Conservation (phyloP, 2,329 filamentous ascomycete genomes). For the Xylariomycetidae sp. region DNA sequence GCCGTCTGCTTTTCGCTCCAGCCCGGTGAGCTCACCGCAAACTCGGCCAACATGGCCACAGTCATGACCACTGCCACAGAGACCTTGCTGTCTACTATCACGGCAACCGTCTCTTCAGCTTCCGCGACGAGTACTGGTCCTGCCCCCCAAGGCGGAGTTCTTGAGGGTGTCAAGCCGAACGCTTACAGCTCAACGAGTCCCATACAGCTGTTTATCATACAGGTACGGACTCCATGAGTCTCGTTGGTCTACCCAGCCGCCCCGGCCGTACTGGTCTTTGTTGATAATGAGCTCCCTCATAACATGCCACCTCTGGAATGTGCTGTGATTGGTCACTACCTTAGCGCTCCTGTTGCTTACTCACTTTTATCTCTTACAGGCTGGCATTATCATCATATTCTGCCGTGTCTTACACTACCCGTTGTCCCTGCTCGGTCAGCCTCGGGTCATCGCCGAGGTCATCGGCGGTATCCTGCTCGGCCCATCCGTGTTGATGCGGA, state of each 20-base stretch:
- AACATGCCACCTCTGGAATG: not conserved
- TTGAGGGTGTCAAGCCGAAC: conserved; percentile 67
- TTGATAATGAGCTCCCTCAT: not conserved
- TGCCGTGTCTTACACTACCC: conserved; percentile 69
- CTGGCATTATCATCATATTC: conserved; percentile 67
- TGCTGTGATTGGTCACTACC: not conserved
- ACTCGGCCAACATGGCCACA: too few species aligned
- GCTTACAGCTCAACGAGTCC: conserved; percentile 67
- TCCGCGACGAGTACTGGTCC: conserved; percentile 27
- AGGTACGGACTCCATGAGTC: conserved; percentile 36
- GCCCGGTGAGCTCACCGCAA: too few species aligned
- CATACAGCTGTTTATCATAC: conserved; percentile 72
- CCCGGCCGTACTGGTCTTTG: not conserved
- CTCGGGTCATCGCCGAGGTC: conserved; percentile 74
- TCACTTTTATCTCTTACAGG: conserved; percentile 36
- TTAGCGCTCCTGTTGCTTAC: conserved; percentile 3
- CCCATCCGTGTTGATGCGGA: conserved; percentile 69
- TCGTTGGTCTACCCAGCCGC: not conserved
- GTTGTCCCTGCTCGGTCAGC: conserved; percentile 66
- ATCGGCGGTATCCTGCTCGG: conserved; percentile 71
- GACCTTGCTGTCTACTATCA: conserved; percentile 1
- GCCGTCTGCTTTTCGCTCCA: too few species aligned
- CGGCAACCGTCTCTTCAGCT: conserved; percentile 17
- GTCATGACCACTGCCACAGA: not conserved
- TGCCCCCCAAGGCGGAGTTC: conserved; percentile 53